Conservation (phyloP, 768 basidiomycete genomes). For the Exidia glandulosa region DNA sequence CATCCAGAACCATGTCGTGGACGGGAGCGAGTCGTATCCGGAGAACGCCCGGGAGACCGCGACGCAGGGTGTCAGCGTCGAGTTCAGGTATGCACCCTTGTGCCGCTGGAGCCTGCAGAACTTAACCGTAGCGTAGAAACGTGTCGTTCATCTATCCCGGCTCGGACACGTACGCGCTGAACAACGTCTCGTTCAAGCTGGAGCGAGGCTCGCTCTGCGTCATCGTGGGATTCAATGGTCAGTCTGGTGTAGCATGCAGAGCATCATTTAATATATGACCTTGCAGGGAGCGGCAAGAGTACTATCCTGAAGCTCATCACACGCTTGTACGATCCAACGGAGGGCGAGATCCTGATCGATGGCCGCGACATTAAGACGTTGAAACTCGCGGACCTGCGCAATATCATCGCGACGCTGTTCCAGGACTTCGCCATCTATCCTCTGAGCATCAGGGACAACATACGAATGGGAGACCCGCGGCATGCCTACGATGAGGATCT, state of each 20-base stretch:
- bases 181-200: slow-evolving; percentile 20
- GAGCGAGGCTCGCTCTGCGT: slow-evolving; percentile 22
- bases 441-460: slow-evolving; percentile 69
- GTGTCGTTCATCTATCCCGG: slow-evolving; percentile 18
- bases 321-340: slow-evolving; percentile 34
- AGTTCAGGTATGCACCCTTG: slow-evolving; percentile 1
- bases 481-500: slow-evolving; percentile 40
- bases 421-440: slow-evolving; percentile 78
- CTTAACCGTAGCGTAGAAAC: background rate
- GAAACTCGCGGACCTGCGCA: slow-evolving; percentile 52
- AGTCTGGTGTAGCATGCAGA: too few relatives aligned
- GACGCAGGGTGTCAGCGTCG: slow-evolving; percentile 1
- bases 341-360: slow-evolving; percentile 36
- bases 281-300: slow-evolving; percentile 24
- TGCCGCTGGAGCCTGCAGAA: background rate
- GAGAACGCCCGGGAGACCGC: background rate
- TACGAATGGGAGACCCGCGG: slow-evolving; percentile 58
- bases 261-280: too few relatives aligned
- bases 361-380: slow-evolving; percentile 50
- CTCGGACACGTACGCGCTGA: slow-evolving; percentile 12
- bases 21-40: slow-evolving; percentile 5
- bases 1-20: background rate
- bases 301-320: slow-evolving; percentile 39
- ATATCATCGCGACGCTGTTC: slow-evolving; percentile 58
- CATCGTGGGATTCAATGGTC: slow-evolving; percentile 23